Conservation (phyloP, 495 filamentous ascomycete genomes). For the Xylaria venustula region DNA sequence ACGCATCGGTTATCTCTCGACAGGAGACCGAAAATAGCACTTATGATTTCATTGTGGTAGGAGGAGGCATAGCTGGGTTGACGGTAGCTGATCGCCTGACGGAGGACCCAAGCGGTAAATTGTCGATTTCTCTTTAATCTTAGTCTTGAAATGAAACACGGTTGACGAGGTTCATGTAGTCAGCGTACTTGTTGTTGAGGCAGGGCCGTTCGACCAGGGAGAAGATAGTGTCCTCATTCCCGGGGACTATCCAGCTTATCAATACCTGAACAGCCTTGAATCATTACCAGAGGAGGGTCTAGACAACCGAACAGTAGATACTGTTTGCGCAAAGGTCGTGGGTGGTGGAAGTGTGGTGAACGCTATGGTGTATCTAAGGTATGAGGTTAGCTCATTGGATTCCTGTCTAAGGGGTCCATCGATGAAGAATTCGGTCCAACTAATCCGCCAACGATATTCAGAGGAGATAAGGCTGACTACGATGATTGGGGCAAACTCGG, state of each 20-base stretch:
- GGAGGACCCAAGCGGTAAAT: constrained; percentile 41
- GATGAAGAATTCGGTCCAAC: not conserved
- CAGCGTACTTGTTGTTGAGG: constrained; percentile 43
- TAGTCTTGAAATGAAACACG: constrained; percentile 24
- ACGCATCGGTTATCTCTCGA: constrained; percentile 26
- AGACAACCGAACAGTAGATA: constrained; percentile 21
- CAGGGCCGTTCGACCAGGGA: constrained; percentile 34
- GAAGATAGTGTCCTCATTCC: constrained; percentile 29
- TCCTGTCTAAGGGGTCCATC: not conserved
- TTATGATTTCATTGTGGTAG: constrained; percentile 51
- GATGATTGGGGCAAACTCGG: constrained; percentile 59
- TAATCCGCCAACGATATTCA: not conserved
- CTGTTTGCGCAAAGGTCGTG: constrained; percentile 32
- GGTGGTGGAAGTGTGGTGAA: constrained; percentile 46
- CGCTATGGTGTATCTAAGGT: constrained; percentile 41
- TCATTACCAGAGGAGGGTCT: constrained; percentile 24
- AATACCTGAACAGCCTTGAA: constrained; percentile 28
- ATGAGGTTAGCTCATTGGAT: constrained; percentile 6
- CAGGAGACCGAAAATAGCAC: constrained; percentile 13
- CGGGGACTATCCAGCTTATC: constrained; percentile 18
- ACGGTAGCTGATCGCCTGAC: constrained; percentile 49
- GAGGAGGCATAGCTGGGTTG: constrained; percentile 48
- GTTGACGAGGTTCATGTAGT: constrained; percentile 23
- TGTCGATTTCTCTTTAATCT: constrained; percentile 19
- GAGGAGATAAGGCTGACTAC: constrained; percentile 36